These are phyloP conservation scores for Cryptosporidium muris DNA, from an alignment of 169 alveolate species.

Conservation along the genomic window DNA sequence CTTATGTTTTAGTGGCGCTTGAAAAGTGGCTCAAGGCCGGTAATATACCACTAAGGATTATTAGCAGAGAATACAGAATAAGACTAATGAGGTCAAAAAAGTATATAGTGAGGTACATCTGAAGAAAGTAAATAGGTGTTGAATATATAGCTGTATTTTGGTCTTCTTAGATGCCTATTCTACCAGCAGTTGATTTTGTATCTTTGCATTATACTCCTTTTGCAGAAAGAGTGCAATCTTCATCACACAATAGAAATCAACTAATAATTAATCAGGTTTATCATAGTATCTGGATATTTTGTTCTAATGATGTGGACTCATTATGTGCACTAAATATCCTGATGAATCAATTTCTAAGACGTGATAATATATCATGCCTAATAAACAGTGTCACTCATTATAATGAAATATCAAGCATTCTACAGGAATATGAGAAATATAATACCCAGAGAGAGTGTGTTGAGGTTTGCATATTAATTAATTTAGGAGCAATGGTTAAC, in stretches of 20 bases:
- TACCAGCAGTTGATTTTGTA: conserved; percentile 65
- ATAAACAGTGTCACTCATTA: conserved; percentile 64
- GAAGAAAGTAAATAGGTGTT: too few relatives aligned
- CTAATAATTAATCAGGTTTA: background rate
- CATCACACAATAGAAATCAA: too few relatives aligned
- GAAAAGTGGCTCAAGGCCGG: too few relatives aligned
- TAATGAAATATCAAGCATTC: conserved; percentile 41
- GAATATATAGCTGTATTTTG: background rate
- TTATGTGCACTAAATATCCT: conserved; percentile 42
- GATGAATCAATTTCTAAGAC: conserved; percentile 38
- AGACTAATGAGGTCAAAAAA: too few relatives aligned
- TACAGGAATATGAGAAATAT: conserved; percentile 43
- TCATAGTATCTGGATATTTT: conserved; percentile 61
- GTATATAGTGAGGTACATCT: too few relatives aligned
- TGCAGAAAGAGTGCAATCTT: conserved; percentile 1
- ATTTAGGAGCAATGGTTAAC: conserved; percentile 65
- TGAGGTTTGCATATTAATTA: conserved; percentile 26
- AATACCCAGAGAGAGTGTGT: conserved; percentile 29
- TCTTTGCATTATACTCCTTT: conserved; percentile 57
- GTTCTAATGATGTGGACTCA: conserved; percentile 69
- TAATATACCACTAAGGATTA: too few relatives aligned
- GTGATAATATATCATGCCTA: conserved; percentile 41
- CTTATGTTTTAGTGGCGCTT: too few relatives aligned
- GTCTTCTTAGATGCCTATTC: conserved; percentile 33
- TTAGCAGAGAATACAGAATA: too few relatives aligned